These are phyloP conservation scores for Lotus japonicus DNA, from an alignment of 306 rosid genomes.

Conservation along the genomic window DNA sequence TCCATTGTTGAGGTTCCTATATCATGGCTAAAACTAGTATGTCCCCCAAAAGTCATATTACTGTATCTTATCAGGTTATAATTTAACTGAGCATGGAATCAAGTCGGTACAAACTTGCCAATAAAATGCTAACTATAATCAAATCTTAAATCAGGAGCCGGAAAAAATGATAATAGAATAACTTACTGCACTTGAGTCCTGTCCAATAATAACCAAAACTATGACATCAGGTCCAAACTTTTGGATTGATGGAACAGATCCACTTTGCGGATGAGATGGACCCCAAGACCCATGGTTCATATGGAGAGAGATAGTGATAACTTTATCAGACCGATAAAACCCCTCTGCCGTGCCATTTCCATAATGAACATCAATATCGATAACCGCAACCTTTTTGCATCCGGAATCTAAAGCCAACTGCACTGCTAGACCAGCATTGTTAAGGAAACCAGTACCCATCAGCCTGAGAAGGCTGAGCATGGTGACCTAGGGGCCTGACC, in stretches of 20 bases:
- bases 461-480: conserved; percentile 89
- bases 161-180: conserved; percentile 7
- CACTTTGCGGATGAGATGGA: conserved; percentile 71
- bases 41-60: background rate
- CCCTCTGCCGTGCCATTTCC: conserved; percentile 97
- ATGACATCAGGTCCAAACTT: conserved; percentile 67
- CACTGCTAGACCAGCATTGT: conserved; percentile 79
- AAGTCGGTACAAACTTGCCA: background rate
- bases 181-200: conserved; percentile 92
- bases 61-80: background rate
- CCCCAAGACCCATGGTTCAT: conserved; percentile 99
- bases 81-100: background rate
- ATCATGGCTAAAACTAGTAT: background rate
- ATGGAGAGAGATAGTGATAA: conserved; percentile 82
- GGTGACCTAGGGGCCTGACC: conserved; percentile 98
- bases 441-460: conserved; percentile 95
- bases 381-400: conserved; percentile 58
- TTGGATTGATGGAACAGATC: conserved; percentile 56
- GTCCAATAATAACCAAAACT: conserved; percentile 70
- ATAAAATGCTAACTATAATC: background rate
- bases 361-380: conserved; percentile 87
- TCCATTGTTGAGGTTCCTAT: background rate
- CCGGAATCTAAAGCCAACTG: conserved; percentile 67
- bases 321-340: conserved; percentile 67
- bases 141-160: background rate